phyloP scores from a whole-genome alignment of 257 asterid species.

The Ophiorrhiza pumila region DNA sequence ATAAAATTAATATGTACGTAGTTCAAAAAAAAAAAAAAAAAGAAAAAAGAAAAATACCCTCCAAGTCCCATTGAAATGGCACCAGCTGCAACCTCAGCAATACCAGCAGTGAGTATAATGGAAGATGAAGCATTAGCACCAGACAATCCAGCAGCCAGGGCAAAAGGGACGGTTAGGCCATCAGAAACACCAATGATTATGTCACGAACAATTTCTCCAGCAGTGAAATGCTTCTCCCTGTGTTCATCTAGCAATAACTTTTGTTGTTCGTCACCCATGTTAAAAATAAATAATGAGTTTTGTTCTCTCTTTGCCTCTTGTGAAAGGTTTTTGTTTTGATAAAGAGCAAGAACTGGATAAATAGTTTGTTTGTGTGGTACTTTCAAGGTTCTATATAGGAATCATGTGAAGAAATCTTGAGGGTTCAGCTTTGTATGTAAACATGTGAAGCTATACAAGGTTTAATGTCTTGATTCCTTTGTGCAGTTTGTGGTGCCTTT shows the following conservation, averaged over 20 bases:
- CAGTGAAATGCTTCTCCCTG: slow-evolving; percentile 84
- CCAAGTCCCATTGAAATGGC: slow-evolving; percentile 99
- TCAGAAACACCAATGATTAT: slow-evolving; percentile 92
- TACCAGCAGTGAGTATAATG: slow-evolving; percentile 90
- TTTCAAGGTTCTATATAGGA: too few species aligned
- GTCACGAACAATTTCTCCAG: slow-evolving; percentile 89
- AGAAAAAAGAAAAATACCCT: slow-evolving; percentile 43
- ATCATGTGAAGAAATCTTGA: neutral
- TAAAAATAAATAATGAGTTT: neutral
- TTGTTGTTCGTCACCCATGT: slow-evolving; percentile 51
- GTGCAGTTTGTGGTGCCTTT: neutral
- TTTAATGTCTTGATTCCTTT: neutral
- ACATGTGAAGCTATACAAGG: neutral
- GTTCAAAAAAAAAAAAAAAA: too few species aligned
- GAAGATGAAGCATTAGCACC: slow-evolving; percentile 92
- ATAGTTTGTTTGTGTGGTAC: neutral
- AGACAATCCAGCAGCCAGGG: slow-evolving; percentile 92
- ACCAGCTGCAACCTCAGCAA: slow-evolving; percentile 95
- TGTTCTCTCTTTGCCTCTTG: too few species aligned
- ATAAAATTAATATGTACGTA: too few species aligned
- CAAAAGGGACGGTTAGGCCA: slow-evolving; percentile 93
- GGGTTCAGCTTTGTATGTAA: slow-evolving; percentile 14
- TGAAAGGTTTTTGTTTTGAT: neutral
- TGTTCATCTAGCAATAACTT: slow-evolving; percentile 48
- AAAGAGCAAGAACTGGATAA: neutral